These are phyloP conservation scores for Ephemerocybe angulata DNA, from an alignment of 768 basidiomycete species.

Conservation along the genomic window DNA sequence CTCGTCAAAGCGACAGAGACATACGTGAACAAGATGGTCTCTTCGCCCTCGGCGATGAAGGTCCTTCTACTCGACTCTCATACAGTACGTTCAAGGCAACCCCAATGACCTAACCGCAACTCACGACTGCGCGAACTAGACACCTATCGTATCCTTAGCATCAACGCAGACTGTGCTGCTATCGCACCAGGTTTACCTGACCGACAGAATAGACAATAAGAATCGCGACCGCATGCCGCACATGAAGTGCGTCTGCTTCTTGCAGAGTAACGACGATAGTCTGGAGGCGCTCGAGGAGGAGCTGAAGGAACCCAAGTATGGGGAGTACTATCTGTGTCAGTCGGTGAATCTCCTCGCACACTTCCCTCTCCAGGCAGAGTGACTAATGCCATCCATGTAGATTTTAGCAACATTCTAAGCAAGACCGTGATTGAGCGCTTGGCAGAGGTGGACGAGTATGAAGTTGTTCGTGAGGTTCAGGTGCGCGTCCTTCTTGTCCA, in stretches of 20 bases:
- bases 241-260: slow-evolving; percentile 95
- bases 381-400: slow-evolving; percentile 40
- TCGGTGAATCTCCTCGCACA: slow-evolving; percentile 58
- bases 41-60: slow-evolving; percentile 87
- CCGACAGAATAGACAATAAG: slow-evolving; percentile 94
- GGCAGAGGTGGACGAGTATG: slow-evolving; percentile 92
- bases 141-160: slow-evolving; percentile 92
- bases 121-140: slow-evolving; percentile 41
- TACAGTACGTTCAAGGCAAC: slow-evolving; percentile 55
- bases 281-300: slow-evolving; percentile 81
- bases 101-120: slow-evolving; percentile 3
- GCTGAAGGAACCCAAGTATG: slow-evolving; percentile 87
- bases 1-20: slow-evolving; percentile 92
- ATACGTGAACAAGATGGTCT: slow-evolving; percentile 87
- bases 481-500: slow-evolving; percentile 38
- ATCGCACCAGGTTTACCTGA: slow-evolving; percentile 95
- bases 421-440: slow-evolving; percentile 90
- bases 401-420: slow-evolving; percentile 91
- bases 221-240: slow-evolving; percentile 90
- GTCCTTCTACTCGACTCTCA: slow-evolving; percentile 92
- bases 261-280: slow-evolving; percentile 79
- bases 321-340: slow-evolving; percentile 99
- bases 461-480: slow-evolving; percentile 96
- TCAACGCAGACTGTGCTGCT: slow-evolving; percentile 91
- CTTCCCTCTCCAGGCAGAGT: slow-evolving; percentile 11